A percentile compares a stretch with the other conserved stretches of the same genome.
phyloP scores from a whole-genome alignment of 2,329 filamentous ascomycete genomes.

The Neocucurbitaria cava region DNA sequence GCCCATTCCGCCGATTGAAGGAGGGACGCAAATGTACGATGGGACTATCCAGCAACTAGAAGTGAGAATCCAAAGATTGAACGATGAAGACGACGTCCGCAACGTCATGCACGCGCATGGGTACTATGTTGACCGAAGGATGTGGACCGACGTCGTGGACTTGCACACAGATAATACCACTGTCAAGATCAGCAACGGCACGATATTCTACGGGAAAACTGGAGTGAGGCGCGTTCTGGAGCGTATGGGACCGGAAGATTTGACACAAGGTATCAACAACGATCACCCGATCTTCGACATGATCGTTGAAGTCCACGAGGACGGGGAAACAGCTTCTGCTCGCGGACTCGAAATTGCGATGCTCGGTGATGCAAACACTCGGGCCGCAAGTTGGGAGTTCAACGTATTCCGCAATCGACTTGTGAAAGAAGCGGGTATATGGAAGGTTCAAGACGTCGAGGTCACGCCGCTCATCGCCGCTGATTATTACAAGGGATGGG shows the following conservation, averaged over 20 bases:
- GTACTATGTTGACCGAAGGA: conserved; percentile 33
- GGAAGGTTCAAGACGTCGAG: conserved; percentile 25
- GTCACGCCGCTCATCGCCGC: conserved; percentile 28
- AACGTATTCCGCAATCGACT: conserved; percentile 32
- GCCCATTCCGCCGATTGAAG: conserved; percentile 18
- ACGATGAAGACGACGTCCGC: conserved; percentile 32
- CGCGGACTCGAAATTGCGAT: conserved; percentile 33
- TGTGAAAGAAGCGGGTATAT: conserved; percentile 24
- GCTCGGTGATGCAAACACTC: conserved; percentile 27
- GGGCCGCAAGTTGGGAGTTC: conserved; percentile 31
- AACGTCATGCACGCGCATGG: conserved; percentile 34
- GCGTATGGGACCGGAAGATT: conserved; percentile 27
- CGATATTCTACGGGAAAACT: conserved; percentile 13
- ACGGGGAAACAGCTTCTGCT: conserved; percentile 22
- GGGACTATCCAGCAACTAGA: conserved; percentile 16
- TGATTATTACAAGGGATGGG: conserved; percentile 34
- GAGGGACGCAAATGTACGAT: conserved; percentile 13
- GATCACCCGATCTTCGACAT: conserved; percentile 35
- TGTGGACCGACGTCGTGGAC: conserved; percentile 36
- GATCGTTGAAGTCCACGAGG: conserved; percentile 24
- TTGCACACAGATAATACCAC: conserved; percentile 21
- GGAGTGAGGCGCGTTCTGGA: conserved; percentile 24
- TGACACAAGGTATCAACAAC: conserved; percentile 32
- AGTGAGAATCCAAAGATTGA: conserved; percentile 22
- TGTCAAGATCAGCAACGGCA: conserved; percentile 11